Percentiles rank a stretch among this genome's conserved stretches.
Evolutionary conservation across 2,329 filamentous ascomycete genomes (phyloP).

Genomic region (Alternaria burnsii): DNA sequence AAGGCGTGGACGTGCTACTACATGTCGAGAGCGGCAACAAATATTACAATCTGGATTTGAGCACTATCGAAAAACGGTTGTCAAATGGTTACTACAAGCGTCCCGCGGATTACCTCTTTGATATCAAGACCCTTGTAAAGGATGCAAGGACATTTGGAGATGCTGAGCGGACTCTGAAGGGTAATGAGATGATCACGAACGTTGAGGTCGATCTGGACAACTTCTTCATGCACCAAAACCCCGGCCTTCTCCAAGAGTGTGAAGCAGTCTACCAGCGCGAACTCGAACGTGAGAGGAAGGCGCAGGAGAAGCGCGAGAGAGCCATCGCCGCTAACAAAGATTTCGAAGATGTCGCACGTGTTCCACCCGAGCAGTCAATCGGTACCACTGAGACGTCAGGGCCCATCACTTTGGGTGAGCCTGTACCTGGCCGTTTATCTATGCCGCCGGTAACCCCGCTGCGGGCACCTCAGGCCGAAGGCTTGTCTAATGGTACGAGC

Average conservation of each 20-base stretch:
- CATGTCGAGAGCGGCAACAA: conserved; percentile 82
- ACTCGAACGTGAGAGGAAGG: conserved; percentile 69
- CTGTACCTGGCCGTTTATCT: conserved; percentile 62
- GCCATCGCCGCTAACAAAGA: conserved; percentile 50
- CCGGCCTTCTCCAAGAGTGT: conserved; percentile 69
- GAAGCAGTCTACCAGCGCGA: conserved; percentile 78
- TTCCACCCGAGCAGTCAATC: conserved; percentile 54
- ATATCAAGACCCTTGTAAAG: conserved; percentile 84
- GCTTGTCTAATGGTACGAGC: conserved; percentile 67
- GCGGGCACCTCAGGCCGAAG: conserved; percentile 55
- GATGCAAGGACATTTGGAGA: conserved; percentile 87
- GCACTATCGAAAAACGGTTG: conserved; percentile 92
- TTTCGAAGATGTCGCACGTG: conserved; percentile 51
- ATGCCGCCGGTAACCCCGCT: conserved; percentile 56
- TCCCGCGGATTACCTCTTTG: conserved; percentile 85
- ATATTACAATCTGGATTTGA: conserved; percentile 93
- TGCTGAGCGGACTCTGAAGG: conserved; percentile 81
- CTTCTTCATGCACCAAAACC: conserved; percentile 66
- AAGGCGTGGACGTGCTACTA: conserved; percentile 78
- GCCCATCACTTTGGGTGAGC: conserved; percentile 67
- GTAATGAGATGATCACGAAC: conserved; percentile 90
- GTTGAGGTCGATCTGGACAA: conserved; percentile 89
- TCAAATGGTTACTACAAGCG: conserved; percentile 96
- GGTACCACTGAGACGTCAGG: conserved; percentile 56
- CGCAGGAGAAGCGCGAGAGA: conserved; percentile 62